A percentile compares a stretch with the other conserved stretches of the same genome.
Conservation (phyloP, 2,329 filamentous ascomycete genomes). For the Daldinia eschscholtzii region DNA sequence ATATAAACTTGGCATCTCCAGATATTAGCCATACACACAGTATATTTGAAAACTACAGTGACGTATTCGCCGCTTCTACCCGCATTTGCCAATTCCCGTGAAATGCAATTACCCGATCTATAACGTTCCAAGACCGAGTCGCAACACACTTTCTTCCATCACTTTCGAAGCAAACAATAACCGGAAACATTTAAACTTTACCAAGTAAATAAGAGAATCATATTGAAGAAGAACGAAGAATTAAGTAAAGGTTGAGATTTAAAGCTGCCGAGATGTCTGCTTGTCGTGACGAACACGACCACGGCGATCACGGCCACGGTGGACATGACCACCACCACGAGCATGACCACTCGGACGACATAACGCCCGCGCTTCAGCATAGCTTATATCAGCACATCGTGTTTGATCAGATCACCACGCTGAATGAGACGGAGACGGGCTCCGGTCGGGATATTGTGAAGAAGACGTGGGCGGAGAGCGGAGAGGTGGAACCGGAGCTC, state of each 20-base stretch:
- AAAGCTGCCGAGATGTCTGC: slow-evolving; percentile 48
- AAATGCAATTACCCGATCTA: slow-evolving; percentile 39
- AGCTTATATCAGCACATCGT: slow-evolving; percentile 93
- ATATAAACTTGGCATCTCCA: not conserved
- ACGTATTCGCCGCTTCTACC: slow-evolving; percentile 32
- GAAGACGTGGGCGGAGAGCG: slow-evolving; percentile 90
- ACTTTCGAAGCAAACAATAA: not conserved
- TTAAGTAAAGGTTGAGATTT: too few relatives aligned
- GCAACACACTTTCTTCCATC: slow-evolving; percentile 10
- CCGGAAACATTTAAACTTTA: not conserved
- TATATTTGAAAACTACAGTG: not conserved
- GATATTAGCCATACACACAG: not conserved
- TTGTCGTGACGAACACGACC: slow-evolving; percentile 65
- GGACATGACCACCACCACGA: slow-evolving; percentile 55
- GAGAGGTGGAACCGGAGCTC: slow-evolving; percentile 76
- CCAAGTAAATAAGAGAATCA: not conserved
- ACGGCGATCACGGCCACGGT: slow-evolving; percentile 60
- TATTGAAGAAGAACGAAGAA: not conserved
- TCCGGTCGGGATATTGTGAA: slow-evolving; percentile 81
- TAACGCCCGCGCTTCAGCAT: slow-evolving; percentile 89
- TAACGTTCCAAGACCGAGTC: slow-evolving; percentile 5
- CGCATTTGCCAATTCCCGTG: slow-evolving; percentile 21
- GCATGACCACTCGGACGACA: slow-evolving; percentile 92
- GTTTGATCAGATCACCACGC: slow-evolving; percentile 84
- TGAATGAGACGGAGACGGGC: slow-evolving; percentile 81